A percentile compares a stretch with the other conserved stretches of the same genome.
Evolutionary conservation across 306 rosid genomes (phyloP).

Genomic region (Ammopiptanthus mongolicus): DNA sequence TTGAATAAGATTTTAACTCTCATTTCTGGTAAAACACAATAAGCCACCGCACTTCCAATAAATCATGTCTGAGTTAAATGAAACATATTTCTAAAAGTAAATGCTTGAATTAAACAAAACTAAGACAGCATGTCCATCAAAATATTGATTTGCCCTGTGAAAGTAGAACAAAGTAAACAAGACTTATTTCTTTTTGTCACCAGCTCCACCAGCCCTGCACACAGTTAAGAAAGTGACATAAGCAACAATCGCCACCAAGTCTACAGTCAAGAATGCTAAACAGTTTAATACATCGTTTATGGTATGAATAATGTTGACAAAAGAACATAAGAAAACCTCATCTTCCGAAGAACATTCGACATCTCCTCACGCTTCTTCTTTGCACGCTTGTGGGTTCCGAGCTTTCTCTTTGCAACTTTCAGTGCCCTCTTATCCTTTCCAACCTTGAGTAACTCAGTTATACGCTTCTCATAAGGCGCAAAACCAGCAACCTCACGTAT

Average conservation of each 20-base stretch:
- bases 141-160: not conserved
- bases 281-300: not conserved
- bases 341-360: conserved; percentile 80
- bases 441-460: conserved; percentile 94
- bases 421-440: conserved; percentile 90
- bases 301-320: not conserved
- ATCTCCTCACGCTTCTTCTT: conserved; percentile 96
- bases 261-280: not conserved
- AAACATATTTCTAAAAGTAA: conserved; percentile 9
- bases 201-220: conserved; percentile 83
- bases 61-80: not conserved
- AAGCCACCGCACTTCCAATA: not conserved
- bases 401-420: conserved; percentile 80
- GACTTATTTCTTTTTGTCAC: conserved; percentile 70
- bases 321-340: conserved; percentile 49
- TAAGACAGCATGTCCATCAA: not conserved
- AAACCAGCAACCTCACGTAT: conserved; percentile 89
- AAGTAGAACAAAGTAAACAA: not conserved
- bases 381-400: conserved; percentile 84
- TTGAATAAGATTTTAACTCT: not conserved
- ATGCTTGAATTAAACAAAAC: not conserved
- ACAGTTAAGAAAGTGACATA: not conserved
- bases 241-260: not conserved
- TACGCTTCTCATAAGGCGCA: conserved; percentile 89
- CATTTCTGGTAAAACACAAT: not conserved